Evolutionary conservation across 208 protist species (phyloP).

Genomic region (Borovskyia barvae): DNA sequence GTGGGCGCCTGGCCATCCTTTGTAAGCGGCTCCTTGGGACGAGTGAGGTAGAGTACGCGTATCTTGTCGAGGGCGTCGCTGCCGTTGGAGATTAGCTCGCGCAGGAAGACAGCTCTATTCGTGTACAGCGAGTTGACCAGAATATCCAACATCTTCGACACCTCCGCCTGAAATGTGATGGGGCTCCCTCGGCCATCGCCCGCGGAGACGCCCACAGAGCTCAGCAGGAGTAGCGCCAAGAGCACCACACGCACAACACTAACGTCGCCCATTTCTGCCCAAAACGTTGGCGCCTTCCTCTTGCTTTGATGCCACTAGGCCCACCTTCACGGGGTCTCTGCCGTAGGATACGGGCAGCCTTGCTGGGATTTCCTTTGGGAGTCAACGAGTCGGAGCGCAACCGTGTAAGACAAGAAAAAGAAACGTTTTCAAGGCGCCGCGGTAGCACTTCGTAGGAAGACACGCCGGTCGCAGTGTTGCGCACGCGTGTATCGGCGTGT

Average conservation of each 20-base stretch:
- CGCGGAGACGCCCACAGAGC: constrained; percentile 19
- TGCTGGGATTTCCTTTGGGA: too few species aligned
- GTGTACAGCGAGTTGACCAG: constrained; percentile 99
- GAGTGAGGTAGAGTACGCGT: constrained; percentile 96
- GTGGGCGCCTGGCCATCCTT: constrained; percentile 63
- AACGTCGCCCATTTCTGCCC: constrained; percentile 6
- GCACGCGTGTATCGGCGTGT: too few species aligned
- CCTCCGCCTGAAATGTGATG: constrained; percentile 95
- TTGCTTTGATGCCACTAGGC: too few species aligned
- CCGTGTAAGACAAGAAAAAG: constrained; percentile 1
- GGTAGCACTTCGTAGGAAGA: too few species aligned
- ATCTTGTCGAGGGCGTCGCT: constrained; percentile 99
- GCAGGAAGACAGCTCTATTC: constrained; percentile 99
- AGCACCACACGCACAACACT: constrained; percentile 27
- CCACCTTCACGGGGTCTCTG: too few species aligned
- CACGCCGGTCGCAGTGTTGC: too few species aligned
- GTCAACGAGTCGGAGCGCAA: too few species aligned
- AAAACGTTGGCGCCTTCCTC: too few species aligned
- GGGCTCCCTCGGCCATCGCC: constrained; percentile 39
- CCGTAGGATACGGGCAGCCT: too few species aligned
- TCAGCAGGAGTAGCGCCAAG: constrained; percentile 41
- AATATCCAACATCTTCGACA: constrained; percentile 98
- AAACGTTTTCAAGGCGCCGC: not conserved
- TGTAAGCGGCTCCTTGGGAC: constrained; percentile 83
- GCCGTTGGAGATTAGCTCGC: constrained; percentile 99